These are phyloP conservation scores for Lotus japonicus DNA, from an alignment of 306 rosid genomes.

Conservation along the genomic window DNA sequence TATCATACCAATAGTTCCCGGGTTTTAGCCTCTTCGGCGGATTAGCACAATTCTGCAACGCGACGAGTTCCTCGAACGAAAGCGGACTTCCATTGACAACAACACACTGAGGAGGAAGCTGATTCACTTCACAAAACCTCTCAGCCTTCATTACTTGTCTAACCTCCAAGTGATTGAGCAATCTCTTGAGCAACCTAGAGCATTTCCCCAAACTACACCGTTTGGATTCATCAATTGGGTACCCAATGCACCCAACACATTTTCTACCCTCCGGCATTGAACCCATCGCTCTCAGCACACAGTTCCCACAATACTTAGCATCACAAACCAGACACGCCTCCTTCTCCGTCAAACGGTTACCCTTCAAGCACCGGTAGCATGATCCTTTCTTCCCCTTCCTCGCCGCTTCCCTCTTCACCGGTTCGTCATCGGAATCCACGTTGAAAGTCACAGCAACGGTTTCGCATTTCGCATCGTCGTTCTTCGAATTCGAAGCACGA, in stretches of 20 bases:
- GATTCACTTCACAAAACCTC: slow-evolving; percentile 83
- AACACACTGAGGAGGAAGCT: slow-evolving; percentile 75
- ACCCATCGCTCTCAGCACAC: slow-evolving; percentile 96
- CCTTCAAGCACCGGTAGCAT: slow-evolving; percentile 82
- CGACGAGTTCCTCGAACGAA: slow-evolving; percentile 63
- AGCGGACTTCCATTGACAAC: slow-evolving; percentile 78
- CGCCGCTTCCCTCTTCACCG: slow-evolving; percentile 36
- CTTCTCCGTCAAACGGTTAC: slow-evolving; percentile 82
- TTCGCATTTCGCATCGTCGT: slow-evolving; percentile 35
- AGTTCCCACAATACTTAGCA: slow-evolving; percentile 83
- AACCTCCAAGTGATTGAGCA: slow-evolving; percentile 86
- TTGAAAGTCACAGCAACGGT: slow-evolving; percentile 34
- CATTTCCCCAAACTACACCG: slow-evolving; percentile 85
- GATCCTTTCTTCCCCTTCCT: slow-evolving; percentile 73
- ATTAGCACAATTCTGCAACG: slow-evolving; percentile 60
- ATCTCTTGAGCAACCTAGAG: slow-evolving; percentile 71
- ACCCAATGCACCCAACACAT: slow-evolving; percentile 86
- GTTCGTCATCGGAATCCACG: slow-evolving; percentile 48
- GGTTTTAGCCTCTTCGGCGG: slow-evolving; percentile 95
- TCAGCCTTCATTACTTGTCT: slow-evolving; percentile 82
- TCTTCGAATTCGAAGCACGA: slow-evolving; percentile 39
- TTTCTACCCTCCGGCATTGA: slow-evolving; percentile 99
- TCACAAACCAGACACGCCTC: slow-evolving; percentile 91
- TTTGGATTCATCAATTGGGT: slow-evolving; percentile 66
- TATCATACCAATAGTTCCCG: slow-evolving; percentile 97